Evolutionary conservation across 108 stramenopile species (phyloP).

Genomic region (Bacterosira constricta): DNA sequence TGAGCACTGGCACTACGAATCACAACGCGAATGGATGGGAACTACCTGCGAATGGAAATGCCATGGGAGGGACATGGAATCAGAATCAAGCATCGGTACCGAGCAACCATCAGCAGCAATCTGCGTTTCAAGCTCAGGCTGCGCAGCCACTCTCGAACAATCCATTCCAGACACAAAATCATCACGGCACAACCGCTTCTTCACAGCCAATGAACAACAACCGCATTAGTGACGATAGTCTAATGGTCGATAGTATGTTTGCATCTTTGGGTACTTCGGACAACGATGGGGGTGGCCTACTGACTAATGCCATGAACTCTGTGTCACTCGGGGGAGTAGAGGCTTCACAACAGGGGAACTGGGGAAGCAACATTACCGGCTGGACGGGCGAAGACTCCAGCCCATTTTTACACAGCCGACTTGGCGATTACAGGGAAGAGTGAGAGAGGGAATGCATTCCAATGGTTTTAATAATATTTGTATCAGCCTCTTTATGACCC

Average conservation of each 20-base stretch:
- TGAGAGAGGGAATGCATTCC: neutral
- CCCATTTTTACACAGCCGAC: constrained; percentile 26
- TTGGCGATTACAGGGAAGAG: constrained; percentile 28
- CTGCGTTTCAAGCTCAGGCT: constrained; percentile 24
- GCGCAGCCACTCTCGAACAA: constrained; percentile 10
- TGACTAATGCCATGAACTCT: constrained; percentile 42
- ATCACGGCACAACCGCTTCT: neutral
- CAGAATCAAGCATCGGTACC: constrained; percentile 17
- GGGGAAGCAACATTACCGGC: constrained; percentile 21
- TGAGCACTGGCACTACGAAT: constrained; percentile 5
- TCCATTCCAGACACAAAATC: constrained; percentile 16
- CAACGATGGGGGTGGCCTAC: constrained; percentile 33
- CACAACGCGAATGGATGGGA: constrained; percentile 36
- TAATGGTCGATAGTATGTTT: constrained; percentile 53
- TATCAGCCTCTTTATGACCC: too few species aligned
- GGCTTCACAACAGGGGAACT: constrained; percentile 29
- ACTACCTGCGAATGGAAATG: constrained; percentile 1
- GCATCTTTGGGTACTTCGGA: constrained; percentile 29
- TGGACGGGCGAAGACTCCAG: constrained; percentile 13
- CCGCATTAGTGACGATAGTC: constrained; percentile 37
- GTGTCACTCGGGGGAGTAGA: constrained; percentile 27
- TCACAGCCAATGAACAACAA: constrained; percentile 6
- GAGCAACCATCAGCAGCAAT: neutral
- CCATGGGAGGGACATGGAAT: constrained; percentile 31
- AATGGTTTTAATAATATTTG: too few species aligned